phyloP scores from a whole-genome alignment of 1,284 basidiomycete species.

The Afroboletus lepidellus region DNA sequence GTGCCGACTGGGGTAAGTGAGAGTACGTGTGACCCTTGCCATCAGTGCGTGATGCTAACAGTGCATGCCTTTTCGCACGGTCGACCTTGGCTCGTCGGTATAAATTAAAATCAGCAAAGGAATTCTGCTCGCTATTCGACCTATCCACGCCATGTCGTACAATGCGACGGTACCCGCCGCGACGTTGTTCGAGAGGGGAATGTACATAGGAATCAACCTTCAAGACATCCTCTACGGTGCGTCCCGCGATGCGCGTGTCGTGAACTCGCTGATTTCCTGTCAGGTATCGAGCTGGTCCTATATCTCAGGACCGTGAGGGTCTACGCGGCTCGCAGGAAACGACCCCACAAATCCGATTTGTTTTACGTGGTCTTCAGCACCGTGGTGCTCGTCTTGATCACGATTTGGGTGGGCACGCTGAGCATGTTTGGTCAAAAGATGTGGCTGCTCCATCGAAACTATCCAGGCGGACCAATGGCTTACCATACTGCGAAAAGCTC shows the following conservation, averaged over 20 bases:
- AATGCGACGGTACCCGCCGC: neutral
- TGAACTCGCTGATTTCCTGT: no score
- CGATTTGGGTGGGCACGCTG: conserved; percentile 1
- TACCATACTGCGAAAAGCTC: neutral
- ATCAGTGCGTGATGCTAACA: no score
- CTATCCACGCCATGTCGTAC: neutral
- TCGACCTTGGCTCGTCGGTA: no score
- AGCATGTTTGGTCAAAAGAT: neutral
- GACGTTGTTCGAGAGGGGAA: neutral
- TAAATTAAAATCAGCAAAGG: no score
- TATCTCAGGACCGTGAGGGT: conserved; percentile 13
- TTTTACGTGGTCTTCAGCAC: conserved; percentile 18
- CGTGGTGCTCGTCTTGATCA: conserved; percentile 6
- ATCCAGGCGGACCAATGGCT: conserved; percentile 8
- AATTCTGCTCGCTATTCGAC: neutral
- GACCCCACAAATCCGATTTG: neutral
- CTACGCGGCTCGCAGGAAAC: neutral
- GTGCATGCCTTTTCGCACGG: no score
- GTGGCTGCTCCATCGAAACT: conserved; percentile 6
- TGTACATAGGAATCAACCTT: conserved; percentile 10
- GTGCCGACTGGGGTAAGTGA: no score
- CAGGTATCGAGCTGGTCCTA: conserved; percentile 13
- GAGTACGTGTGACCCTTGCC: no score
- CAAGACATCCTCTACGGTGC: conserved; percentile 16
- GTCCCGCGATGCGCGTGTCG: neutral